phyloP scores from a whole-genome alignment of 106 monocot genomes.

The Amphibolis antarctica region DNA sequence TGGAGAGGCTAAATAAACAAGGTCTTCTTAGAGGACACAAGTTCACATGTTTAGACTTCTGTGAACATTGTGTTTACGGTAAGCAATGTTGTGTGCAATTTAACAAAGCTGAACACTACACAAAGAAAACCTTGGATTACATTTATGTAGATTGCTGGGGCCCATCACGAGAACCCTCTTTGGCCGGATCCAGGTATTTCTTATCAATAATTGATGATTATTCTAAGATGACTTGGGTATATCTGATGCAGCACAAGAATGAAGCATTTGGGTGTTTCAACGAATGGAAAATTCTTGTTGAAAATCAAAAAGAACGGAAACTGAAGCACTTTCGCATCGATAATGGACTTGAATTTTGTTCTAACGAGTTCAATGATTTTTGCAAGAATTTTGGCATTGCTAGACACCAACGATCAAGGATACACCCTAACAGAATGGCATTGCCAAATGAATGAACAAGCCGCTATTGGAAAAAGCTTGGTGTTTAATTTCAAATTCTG shows the following conservation, averaged over 20 bases:
- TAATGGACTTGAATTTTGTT: too few species aligned
- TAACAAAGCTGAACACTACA: not conserved
- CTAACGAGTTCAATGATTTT: too few species aligned
- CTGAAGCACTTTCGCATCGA: not conserved
- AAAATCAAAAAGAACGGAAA: not conserved
- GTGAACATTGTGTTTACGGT: not conserved
- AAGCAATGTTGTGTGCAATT: too few species aligned
- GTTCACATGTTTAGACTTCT: too few species aligned
- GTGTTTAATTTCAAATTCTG: not conserved
- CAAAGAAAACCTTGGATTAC: not conserved
- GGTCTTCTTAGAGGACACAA: too few species aligned
- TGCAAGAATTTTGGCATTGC: not conserved
- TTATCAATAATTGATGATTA: not conserved
- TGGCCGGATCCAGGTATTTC: not conserved
- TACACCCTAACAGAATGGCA: not conserved
- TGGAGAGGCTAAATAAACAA: too few species aligned
- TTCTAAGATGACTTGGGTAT: too few species aligned
- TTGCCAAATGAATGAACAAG: not conserved
- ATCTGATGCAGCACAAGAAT: too few species aligned
- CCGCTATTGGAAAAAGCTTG: not conserved
- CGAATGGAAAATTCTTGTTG: too few species aligned
- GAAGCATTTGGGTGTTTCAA: not conserved
- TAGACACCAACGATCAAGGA: too few species aligned
- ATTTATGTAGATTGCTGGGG: too few species aligned
- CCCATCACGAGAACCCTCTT: not conserved